phyloP scores from a whole-genome alignment of 163 green algal species.

The Chlamydomonas reinhardtii region DNA sequence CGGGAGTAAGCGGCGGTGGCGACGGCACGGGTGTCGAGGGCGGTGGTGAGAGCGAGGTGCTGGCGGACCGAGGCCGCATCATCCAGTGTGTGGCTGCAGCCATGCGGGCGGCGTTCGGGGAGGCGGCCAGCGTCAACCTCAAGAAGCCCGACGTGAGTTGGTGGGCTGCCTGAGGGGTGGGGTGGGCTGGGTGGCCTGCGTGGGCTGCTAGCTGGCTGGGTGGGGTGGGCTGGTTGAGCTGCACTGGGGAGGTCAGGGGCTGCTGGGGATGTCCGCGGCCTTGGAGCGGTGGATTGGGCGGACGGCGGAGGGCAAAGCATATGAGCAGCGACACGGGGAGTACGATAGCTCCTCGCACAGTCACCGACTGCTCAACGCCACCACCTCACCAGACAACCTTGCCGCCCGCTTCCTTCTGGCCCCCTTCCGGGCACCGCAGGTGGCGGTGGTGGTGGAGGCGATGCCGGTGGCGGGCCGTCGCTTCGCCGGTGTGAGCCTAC shows the following conservation, averaged over 20 bases:
- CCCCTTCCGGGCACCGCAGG: neutral
- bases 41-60: neutral
- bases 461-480: neutral
- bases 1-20: neutral
- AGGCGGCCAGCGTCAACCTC: neutral
- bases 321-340: too few species aligned
- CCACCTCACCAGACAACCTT: too few species aligned
- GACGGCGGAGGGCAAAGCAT: too few species aligned
- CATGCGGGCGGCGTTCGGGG: slow-evolving; percentile 19
- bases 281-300: too few species aligned
- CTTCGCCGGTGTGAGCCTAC: slow-evolving; percentile 1
- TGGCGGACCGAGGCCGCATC: slow-evolving; percentile 12
- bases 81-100: neutral
- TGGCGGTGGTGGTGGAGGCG: slow-evolving; percentile 17
- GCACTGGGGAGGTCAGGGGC: too few species aligned
- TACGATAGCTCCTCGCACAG: too few species aligned
- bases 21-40: neutral
- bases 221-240: too few species aligned
- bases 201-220: neutral
- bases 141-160: slow-evolving; percentile 33
- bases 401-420: neutral
- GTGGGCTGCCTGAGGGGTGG: neutral
- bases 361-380: too few species aligned
- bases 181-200: neutral
- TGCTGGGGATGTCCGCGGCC: too few species aligned